Evolutionary conservation across 345 rosid species (phyloP).

Genomic region (Rubroshorea leprosula): DNA sequence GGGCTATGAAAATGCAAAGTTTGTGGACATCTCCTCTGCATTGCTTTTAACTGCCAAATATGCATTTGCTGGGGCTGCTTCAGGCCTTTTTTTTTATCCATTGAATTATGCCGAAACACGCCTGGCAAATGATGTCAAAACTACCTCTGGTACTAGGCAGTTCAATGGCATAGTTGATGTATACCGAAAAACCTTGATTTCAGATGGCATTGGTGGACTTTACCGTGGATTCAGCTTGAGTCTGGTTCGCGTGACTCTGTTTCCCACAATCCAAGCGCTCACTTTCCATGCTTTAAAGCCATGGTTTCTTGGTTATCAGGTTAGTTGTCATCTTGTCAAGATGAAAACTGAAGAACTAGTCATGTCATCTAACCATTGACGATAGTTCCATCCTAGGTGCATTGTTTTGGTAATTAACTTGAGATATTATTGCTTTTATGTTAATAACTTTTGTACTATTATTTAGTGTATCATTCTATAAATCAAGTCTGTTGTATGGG

Average conservation of each 20-base stretch:
- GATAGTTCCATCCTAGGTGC: too few relatives aligned
- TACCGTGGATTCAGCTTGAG: slow-evolving; percentile 72
- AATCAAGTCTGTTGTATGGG: too few relatives aligned
- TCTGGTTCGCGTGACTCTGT: slow-evolving; percentile 28
- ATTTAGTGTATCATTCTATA: too few relatives aligned
- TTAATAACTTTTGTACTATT: too few relatives aligned
- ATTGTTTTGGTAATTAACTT: too few relatives aligned
- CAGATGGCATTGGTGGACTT: slow-evolving; percentile 69
- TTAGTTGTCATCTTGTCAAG: too few relatives aligned
- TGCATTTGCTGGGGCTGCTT: slow-evolving; percentile 30
- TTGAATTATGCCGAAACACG: slow-evolving; percentile 73
- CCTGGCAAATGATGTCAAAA: slow-evolving; percentile 73
- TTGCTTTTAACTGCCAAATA: neutral
- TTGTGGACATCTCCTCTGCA: too few relatives aligned
- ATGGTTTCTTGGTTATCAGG: slow-evolving; percentile 27
- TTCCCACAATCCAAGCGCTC: slow-evolving; percentile 42
- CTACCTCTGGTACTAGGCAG: slow-evolving; percentile 55
- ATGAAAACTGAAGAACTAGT: too few relatives aligned
- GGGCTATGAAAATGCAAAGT: too few relatives aligned
- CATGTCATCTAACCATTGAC: too few relatives aligned
- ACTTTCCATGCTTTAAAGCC: slow-evolving; percentile 37
- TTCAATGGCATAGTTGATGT: slow-evolving; percentile 66
- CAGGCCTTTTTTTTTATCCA: slow-evolving; percentile 60
- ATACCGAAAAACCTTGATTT: slow-evolving; percentile 55
- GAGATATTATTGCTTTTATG: too few relatives aligned